Percentiles rank a stretch among this genome's conserved stretches.
These are phyloP conservation scores for Digitaria exilis DNA, from an alignment of 202 grass and related monocot species.

Conservation along the genomic window DNA sequence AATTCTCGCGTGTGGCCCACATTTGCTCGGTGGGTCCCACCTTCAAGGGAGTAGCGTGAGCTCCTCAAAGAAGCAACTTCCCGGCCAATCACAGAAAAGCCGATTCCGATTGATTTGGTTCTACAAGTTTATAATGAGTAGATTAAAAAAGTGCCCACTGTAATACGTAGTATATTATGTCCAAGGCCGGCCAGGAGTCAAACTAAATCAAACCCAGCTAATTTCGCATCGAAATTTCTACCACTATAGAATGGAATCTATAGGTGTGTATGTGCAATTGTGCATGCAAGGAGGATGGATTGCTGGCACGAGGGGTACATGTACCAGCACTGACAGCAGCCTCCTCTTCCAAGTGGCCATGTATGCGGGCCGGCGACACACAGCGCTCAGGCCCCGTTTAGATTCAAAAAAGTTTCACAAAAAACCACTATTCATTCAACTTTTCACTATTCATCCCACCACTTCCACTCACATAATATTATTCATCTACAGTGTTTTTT, in stretches of 20 bases:
- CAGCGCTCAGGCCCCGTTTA: too few species aligned
- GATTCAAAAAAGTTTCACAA: too few species aligned
- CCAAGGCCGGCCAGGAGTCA: background rate
- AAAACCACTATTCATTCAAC: too few species aligned
- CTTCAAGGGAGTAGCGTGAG: constrained; percentile 50
- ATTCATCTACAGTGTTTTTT: too few species aligned
- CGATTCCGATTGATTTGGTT: constrained; percentile 1
- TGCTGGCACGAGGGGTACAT: constrained; percentile 53
- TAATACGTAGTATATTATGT: background rate
- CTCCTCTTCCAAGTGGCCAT: constrained; percentile 22
- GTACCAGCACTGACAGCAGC: constrained; percentile 52
- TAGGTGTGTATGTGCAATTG: too few species aligned
- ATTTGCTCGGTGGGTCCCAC: constrained; percentile 31
- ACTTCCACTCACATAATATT: too few species aligned
- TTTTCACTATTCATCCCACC: too few species aligned
- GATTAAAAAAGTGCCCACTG: background rate
- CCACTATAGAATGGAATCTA: background rate
- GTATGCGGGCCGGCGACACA: too few species aligned
- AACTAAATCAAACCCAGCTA: background rate
- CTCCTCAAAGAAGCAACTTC: constrained; percentile 66
- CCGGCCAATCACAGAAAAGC: constrained; percentile 45
- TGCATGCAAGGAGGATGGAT: background rate
- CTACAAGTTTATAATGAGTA: background rate
- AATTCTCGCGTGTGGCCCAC: constrained; percentile 42
- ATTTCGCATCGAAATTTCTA: background rate